A percentile compares a stretch with the other conserved stretches of the same genome.
Conservation (phyloP, 176 grass and related monocot genomes). For the Avena insularis region DNA sequence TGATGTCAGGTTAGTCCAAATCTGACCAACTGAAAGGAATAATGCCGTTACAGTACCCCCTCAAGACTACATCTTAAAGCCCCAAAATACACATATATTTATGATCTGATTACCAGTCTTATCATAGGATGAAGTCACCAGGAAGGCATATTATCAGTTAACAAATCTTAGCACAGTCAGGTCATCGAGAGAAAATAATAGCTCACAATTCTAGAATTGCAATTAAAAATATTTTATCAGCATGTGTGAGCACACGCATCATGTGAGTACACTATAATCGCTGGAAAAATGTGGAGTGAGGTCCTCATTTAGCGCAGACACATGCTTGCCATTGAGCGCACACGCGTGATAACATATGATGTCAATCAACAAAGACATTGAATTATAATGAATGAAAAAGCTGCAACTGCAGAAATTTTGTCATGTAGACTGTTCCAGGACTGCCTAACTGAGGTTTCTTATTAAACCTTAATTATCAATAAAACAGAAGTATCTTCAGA, state of each 20-base stretch:
- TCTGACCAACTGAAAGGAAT: not conserved
- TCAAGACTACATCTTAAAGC: constrained; percentile 1
- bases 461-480: constrained; percentile 7
- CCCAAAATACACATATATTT: constrained; percentile 12
- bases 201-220: not conserved
- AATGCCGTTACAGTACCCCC: constrained; percentile 12
- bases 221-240: constrained; percentile 12
- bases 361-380: not conserved
- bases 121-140: not conserved
- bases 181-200: not conserved
- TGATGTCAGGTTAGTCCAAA: not conserved
- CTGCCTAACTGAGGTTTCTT: not conserved
- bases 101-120: not conserved
- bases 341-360: not conserved
- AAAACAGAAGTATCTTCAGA: not conserved
- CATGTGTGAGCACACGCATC: not conserved
- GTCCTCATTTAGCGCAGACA: not conserved
- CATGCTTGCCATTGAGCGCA: not conserved
- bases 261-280: not conserved
- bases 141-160: constrained; percentile 1
- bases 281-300: not conserved
- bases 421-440: not conserved
- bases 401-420: constrained; percentile 8
- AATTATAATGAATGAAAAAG: not conserved
- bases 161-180: not conserved